Base-by-base conservation (phyloP, 331 rosid genomes). In the Prunus yedoensis region DNA sequence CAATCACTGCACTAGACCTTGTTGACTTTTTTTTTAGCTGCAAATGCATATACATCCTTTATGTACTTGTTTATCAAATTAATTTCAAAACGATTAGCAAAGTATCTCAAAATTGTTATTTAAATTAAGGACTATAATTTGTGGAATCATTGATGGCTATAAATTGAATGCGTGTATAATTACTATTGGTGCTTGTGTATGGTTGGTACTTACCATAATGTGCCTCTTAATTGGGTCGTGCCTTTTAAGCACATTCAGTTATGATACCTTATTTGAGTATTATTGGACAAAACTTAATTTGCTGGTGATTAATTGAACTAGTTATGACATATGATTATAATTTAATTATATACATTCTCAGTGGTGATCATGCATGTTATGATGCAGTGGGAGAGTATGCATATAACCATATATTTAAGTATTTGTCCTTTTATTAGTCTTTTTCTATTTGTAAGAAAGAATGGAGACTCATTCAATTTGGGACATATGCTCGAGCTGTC, bases 401-500 rank as follows among this genome's bases (percentile, higher is more conserved):
- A 30, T 0, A 38, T 43, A 73, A 60, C 60, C 38, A 14, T 50
- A 41, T 17, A 56, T 77, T 10, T 18, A 59, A 49, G 7, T 75
- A 71, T 13, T 78, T 83, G 83, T 83, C 84, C 70, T 28, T 66
- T 67, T 41, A 23, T 8, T 27, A 68, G 77, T 63, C 82, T 73
- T 58, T 30, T 78, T 74, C 74, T 80, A 20, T 63, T 23, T 70
- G 76, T 16, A 74, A 56, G 71, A 57, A 66, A 12, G 23, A 35
- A 70, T 35, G 70, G 66, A 20, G 51, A 62, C 72, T 78, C 73
- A 58, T 77, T 76, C 76, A 73, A 61, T 71, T 68, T 66, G 49
- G 69, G 66, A 71, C 84, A 81, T 75, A 66, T 54, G 60, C 30
- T 77, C 84, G 71, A 68, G 73, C 81, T 77, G 78, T 75, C 88